Evolutionary conservation across 306 rosid species (phyloP).

Genomic region (Cucurbita maxima): DNA sequence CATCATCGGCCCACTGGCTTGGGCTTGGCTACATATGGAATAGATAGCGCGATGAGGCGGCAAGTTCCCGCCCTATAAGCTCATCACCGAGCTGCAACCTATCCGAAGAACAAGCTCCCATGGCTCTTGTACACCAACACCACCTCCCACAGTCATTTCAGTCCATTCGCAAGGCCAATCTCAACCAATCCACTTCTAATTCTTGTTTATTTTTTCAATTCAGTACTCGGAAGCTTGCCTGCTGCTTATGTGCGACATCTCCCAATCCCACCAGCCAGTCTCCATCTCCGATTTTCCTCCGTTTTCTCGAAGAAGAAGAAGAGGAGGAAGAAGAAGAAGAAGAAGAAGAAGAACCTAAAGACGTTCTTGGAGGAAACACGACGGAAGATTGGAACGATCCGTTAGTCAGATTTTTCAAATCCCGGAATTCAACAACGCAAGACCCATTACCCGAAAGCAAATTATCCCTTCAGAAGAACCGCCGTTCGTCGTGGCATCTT

Average conservation of each 20-base stretch:
- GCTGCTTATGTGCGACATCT: conserved; percentile 23
- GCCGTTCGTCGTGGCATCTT: conserved; percentile 42
- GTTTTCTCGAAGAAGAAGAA: conserved; percentile 18
- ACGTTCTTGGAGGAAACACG: background rate
- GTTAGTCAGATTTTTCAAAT: conserved; percentile 43
- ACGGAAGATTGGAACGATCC: conserved; percentile 36
- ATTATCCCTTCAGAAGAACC: conserved; percentile 32
- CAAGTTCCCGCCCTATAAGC: background rate
- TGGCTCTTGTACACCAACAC: conserved; percentile 24
- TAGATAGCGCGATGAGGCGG: background rate
- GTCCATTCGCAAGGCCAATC: conserved; percentile 7
- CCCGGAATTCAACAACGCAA: conserved; percentile 25
- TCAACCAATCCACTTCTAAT: conserved; percentile 6
- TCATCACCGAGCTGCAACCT: background rate
- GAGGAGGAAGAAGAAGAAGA: background rate
- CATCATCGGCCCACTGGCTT: background rate
- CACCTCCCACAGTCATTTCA: conserved; percentile 13
- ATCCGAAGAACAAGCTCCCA: conserved; percentile 9
- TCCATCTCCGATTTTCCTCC: conserved; percentile 37
- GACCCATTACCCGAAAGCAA: conserved; percentile 42
- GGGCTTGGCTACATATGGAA: background rate
- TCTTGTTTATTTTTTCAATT: conserved; percentile 5
- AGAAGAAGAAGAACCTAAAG: conserved; percentile 10
- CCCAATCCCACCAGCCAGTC: conserved; percentile 12
- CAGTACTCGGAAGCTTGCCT: conserved; percentile 21